Percentiles rank a stretch among this genome's conserved stretches.
Conservation (phyloP, 352 stramenopile species). For the Blastocystis sp. region DNA sequence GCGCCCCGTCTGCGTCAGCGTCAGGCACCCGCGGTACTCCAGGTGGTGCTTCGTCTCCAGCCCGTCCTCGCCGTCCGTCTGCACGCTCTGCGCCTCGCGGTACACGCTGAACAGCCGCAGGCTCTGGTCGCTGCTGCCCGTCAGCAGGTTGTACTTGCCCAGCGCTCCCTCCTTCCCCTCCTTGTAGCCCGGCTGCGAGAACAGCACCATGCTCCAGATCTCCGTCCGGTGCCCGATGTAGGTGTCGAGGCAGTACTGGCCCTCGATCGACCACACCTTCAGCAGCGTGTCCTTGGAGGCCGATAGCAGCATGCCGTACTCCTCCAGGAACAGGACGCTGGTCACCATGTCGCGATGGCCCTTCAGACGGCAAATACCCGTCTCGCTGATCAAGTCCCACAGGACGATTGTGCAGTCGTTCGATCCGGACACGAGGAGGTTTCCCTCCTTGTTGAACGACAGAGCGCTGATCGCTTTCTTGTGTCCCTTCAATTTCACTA, state of each 20-base stretch:
- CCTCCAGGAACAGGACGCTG: slow-evolving; percentile 80
- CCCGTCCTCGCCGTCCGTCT: slow-evolving; percentile 48
- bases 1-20: slow-evolving; percentile 79
- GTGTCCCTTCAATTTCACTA: slow-evolving; percentile 83
- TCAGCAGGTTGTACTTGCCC: slow-evolving; percentile 57
- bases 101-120: slow-evolving; percentile 61
- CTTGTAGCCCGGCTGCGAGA: slow-evolving; percentile 47
- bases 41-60: slow-evolving; percentile 74
- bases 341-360: slow-evolving; percentile 88
- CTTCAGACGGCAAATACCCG: slow-evolving; percentile 82
- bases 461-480: slow-evolving; percentile 79
- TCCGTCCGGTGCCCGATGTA: slow-evolving; percentile 86
- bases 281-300: slow-evolving; percentile 87
- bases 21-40: slow-evolving; percentile 78
- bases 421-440: slow-evolving; percentile 80
- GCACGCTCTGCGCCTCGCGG: slow-evolving; percentile 50
- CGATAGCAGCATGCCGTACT: slow-evolving; percentile 78
- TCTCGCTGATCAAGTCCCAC: slow-evolving; percentile 87
- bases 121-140: slow-evolving; percentile 65
- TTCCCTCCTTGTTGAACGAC: slow-evolving; percentile 79
- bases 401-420: slow-evolving; percentile 88
- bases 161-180: background rate
- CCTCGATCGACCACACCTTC: slow-evolving; percentile 88
- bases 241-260: slow-evolving; percentile 88
- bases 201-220: slow-evolving; percentile 84